Conservation (phyloP, 2,329 filamentous ascomycete genomes). For the Botryotinia calthae region DNA sequence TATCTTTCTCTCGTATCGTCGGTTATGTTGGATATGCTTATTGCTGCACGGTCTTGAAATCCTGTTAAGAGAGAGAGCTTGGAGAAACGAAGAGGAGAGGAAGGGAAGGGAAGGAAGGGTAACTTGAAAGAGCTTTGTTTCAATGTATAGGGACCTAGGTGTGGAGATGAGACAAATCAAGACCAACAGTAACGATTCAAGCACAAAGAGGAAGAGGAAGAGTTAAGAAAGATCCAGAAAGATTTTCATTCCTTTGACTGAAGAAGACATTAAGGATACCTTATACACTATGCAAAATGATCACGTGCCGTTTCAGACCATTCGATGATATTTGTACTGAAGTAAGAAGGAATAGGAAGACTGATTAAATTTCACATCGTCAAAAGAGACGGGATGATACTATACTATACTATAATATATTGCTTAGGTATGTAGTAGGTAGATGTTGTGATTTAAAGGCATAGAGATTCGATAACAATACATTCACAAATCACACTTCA, state of each 20-base stretch:
- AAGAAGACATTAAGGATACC: no score
- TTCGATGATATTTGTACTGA: background rate
- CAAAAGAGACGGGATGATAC: background rate
- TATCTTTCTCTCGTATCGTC: background rate
- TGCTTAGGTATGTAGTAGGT: background rate
- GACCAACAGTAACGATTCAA: background rate
- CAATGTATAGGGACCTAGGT: background rate
- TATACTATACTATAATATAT: background rate
- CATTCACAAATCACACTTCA: background rate
- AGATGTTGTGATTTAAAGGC: background rate
- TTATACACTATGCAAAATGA: background rate
- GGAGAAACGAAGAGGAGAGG: background rate
- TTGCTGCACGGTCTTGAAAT: background rate
- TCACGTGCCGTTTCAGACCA: background rate
- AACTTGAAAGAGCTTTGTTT: no score
- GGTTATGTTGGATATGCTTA: background rate
- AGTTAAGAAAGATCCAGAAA: background rate
- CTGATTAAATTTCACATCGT: background rate
- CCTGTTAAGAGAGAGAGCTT: background rate
- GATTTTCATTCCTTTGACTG: background rate
- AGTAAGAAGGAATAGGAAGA: background rate
- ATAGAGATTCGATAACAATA: background rate
- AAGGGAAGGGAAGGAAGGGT: no score
- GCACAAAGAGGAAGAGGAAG: background rate
- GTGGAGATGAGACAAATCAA: background rate